Percentiles rank a stretch among this genome's conserved stretches.
These are phyloP conservation scores for Blastomyces emzantsi DNA, from an alignment of 2,329 filamentous ascomycete species.

Conservation along the genomic window DNA sequence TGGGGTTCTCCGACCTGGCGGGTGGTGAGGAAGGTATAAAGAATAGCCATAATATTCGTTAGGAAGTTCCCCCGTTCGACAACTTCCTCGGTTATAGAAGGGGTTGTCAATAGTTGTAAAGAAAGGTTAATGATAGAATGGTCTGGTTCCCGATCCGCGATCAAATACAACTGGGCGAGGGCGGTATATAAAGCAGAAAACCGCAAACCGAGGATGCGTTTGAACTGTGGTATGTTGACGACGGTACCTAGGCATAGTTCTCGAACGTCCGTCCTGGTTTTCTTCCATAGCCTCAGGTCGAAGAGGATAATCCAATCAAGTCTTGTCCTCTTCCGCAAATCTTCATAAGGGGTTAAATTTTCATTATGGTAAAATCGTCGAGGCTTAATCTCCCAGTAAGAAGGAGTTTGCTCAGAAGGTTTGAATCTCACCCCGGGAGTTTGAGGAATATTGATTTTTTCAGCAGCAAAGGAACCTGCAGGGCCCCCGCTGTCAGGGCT, in stretches of 20 bases:
- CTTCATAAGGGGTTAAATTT: constrained; percentile 63
- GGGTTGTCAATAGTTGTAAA: constrained; percentile 90
- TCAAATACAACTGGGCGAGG: constrained; percentile 86
- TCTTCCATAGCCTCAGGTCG: constrained; percentile 94
- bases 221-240: constrained; percentile 91
- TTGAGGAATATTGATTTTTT: constrained; percentile 60
- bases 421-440: constrained; percentile 55
- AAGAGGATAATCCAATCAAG: constrained; percentile 93
- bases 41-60: constrained; percentile 86
- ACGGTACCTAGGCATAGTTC: constrained; percentile 95
- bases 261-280: constrained; percentile 77
- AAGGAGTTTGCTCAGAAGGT: constrained; percentile 44
- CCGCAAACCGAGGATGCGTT: constrained; percentile 82
- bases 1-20: constrained; percentile 91
- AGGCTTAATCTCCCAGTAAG: constrained; percentile 82
- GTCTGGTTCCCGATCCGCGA: constrained; percentile 91
- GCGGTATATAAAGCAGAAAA: constrained; percentile 93
- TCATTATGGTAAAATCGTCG: constrained; percentile 53
- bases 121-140: constrained; percentile 98
- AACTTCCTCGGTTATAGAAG: constrained; percentile 91
- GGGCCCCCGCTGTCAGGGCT: background rate
- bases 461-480: background rate
- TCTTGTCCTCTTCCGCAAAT: constrained; percentile 79
- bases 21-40: constrained; percentile 95
- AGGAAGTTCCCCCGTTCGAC: constrained; percentile 93